Conservation (phyloP, 208 protist genomes). For the Kentomonas sorsogonicus region DNA sequence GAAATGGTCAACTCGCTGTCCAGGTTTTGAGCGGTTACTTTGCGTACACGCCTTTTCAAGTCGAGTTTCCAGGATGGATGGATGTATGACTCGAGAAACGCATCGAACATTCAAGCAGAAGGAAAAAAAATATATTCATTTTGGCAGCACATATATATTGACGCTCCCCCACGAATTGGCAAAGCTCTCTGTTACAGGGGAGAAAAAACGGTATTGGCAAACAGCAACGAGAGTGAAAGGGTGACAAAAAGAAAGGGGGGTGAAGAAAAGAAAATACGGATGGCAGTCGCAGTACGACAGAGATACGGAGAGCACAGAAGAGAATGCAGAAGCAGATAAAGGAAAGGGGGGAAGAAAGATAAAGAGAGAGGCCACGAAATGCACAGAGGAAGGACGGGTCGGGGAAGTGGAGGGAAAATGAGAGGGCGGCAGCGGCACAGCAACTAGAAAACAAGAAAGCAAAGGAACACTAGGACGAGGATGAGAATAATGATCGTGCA, state of each 20-base stretch:
- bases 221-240: neutral
- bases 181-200: neutral
- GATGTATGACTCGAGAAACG: neutral
- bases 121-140: neutral
- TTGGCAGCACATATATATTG: too few relatives aligned
- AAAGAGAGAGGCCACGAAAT: neutral
- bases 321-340: too few relatives aligned
- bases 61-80: too few relatives aligned
- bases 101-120: neutral
- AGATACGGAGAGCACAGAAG: too few relatives aligned
- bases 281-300: neutral
- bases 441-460: conserved; percentile 11
- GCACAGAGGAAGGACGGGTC: neutral
- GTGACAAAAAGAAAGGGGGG: neutral
- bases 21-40: too few relatives aligned
- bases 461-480: conserved; percentile 43
- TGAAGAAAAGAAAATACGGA: neutral
- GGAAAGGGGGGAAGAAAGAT: neutral
- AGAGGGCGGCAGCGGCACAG: too few relatives aligned
- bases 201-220: neutral
- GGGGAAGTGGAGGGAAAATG: too few relatives aligned
- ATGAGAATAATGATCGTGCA: conserved; percentile 61
- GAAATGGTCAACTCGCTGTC: too few relatives aligned
- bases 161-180: too few relatives aligned
- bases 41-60: too few relatives aligned